Percentiles rank a stretch among this genome's conserved stretches.
Evolutionary conservation across 805 yeast genomes (phyloP).

Genomic region (Clavispora carvajalis): DNA sequence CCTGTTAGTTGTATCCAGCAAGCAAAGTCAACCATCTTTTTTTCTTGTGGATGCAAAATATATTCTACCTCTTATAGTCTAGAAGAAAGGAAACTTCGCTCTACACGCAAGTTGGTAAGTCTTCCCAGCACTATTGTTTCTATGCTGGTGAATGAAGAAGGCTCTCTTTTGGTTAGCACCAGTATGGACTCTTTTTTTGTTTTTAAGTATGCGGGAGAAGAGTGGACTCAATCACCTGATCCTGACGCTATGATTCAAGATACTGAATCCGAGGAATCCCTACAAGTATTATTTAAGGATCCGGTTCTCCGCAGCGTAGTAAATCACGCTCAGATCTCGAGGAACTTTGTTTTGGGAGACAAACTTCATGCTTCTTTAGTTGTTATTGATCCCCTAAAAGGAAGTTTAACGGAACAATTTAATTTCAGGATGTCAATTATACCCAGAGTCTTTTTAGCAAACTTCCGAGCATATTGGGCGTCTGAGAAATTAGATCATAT

Average conservation of each 20-base stretch:
- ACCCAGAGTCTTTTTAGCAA: slow-evolving; percentile 27
- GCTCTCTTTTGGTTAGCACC: slow-evolving; percentile 24
- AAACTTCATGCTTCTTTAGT: slow-evolving; percentile 30
- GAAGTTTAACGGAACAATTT: slow-evolving; percentile 5
- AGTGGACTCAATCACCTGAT: neutral
- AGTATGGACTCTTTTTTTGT: slow-evolving; percentile 30
- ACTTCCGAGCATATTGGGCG: slow-evolving; percentile 20
- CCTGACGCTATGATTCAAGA: neutral
- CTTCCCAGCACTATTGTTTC: slow-evolving; percentile 29
- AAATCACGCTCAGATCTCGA: slow-evolving; percentile 22
- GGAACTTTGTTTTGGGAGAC: slow-evolving; percentile 28
- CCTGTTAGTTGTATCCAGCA: slow-evolving; percentile 34
- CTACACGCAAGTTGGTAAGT: slow-evolving; percentile 18
- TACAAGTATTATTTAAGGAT: slow-evolving; percentile 22
- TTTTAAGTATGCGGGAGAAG: slow-evolving; percentile 16
- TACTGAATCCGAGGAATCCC: neutral
- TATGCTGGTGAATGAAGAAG: slow-evolving; percentile 16
- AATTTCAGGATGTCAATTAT: slow-evolving; percentile 22
- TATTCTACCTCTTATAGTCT: slow-evolving; percentile 30
- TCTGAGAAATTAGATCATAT: slow-evolving; percentile 8
- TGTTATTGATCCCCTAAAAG: slow-evolving; percentile 16
- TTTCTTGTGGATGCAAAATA: slow-evolving; percentile 25
- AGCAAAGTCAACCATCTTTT: slow-evolving; percentile 27
- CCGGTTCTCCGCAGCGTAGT: slow-evolving; percentile 29
- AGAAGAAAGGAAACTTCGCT: slow-evolving; percentile 28